Evolutionary conservation across 1,284 basidiomycete species (phyloP).

Genomic region (Naganishia liquefaciens): DNA sequence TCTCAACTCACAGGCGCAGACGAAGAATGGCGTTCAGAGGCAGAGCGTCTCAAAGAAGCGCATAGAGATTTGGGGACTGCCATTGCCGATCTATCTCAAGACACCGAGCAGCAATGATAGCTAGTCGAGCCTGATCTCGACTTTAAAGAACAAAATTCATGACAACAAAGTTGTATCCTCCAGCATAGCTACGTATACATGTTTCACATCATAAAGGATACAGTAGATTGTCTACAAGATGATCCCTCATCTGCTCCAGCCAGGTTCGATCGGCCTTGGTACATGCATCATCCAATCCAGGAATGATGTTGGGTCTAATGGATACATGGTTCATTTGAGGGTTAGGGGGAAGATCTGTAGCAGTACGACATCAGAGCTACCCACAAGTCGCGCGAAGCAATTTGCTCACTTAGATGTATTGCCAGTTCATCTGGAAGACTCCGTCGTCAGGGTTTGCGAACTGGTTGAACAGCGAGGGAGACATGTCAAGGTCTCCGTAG

Average conservation of each 20-base stretch:
- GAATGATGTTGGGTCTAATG: neutral
- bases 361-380: neutral
- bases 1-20: neutral
- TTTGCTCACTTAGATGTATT: neutral
- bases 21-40: slow-evolving; percentile 2
- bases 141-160: too few species aligned
- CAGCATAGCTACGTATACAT: slow-evolving; percentile 7
- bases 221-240: neutral
- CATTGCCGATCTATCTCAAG: neutral
- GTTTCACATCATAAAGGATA: slow-evolving; percentile 8
- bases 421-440: slow-evolving; percentile 17
- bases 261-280: too few species aligned
- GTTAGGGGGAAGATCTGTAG: neutral
- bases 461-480: slow-evolving; percentile 25
- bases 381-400: neutral
- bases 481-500: slow-evolving; percentile 68
- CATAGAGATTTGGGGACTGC: slow-evolving; percentile 8
- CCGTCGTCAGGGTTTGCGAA: slow-evolving; percentile 21
- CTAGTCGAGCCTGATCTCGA: too few species aligned
- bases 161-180: slow-evolving; percentile 4
- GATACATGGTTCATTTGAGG: neutral
- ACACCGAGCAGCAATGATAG: too few species aligned
- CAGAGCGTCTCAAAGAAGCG: neutral
- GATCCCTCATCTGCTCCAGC: neutral
- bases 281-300: too few species aligned